A percentile compares a stretch with the other conserved stretches of the same genome.
phyloP scores from a whole-genome alignment of 805 yeast genomes.

The Cephaloascus albidus region DNA sequence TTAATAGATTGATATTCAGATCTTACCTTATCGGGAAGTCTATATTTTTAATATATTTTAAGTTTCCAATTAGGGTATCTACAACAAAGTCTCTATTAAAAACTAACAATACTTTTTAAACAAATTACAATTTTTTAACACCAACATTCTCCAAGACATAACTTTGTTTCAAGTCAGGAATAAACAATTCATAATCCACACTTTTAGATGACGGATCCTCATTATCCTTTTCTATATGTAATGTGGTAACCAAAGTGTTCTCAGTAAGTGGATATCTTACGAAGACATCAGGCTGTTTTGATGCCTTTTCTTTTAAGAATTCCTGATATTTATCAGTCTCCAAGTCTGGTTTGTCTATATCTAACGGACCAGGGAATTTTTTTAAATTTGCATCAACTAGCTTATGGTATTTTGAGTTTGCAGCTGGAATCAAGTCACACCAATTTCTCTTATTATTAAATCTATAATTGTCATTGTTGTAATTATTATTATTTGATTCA shows the following conservation, averaged over 20 bases:
- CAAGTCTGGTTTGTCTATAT: conserved; percentile 5
- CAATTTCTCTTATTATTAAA: conserved; percentile 65
- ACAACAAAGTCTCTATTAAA: no score
- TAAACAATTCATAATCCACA: conserved; percentile 55
- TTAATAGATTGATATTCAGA: no score
- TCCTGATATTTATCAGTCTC: conserved; percentile 4
- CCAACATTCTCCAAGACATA: conserved; percentile 17
- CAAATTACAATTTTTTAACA: conserved; percentile 20
- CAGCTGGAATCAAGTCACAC: conserved; percentile 55
- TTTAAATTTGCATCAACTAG: conserved; percentile 7
- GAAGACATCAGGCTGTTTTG: conserved; percentile 17
- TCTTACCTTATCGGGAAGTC: no score
- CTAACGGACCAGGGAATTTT: conserved; percentile 34
- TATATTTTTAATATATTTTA: no score
- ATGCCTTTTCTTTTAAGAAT: conserved; percentile 4
- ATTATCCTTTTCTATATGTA: conserved; percentile 65
- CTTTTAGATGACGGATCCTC: conserved; percentile 40
- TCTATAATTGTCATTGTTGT: conserved; percentile 32
- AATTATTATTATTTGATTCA: conserved; percentile 42
- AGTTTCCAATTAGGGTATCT: no score
- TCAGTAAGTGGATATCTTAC: conserved; percentile 45
- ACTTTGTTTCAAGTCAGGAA: conserved; percentile 47
- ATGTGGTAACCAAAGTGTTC: conserved; percentile 54
- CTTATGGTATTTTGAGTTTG: conserved; percentile 1
- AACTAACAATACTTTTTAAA: no score